These are phyloP conservation scores for Apiospora arundinis DNA, from an alignment of 2,329 filamentous ascomycete genomes.

Conservation along the genomic window DNA sequence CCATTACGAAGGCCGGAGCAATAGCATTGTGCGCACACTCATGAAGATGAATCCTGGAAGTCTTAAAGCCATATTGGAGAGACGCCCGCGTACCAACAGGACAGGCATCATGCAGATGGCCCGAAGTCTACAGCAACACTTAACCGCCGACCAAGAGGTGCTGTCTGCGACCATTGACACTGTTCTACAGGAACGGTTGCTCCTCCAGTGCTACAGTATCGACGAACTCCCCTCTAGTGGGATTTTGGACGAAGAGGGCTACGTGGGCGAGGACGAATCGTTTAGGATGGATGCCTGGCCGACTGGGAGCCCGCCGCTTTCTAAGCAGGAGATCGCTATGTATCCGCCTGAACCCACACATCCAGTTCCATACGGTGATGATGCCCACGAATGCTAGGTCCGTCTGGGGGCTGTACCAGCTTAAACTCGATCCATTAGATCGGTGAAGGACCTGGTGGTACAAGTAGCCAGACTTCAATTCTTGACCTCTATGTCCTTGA, in stretches of 20 bases:
- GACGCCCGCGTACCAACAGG: conserved; percentile 53
- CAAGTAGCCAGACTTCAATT: background rate
- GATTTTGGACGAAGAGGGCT: conserved; percentile 37
- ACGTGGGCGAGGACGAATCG: conserved; percentile 24
- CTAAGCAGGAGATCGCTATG: conserved; percentile 26
- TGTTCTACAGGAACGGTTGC: conserved; percentile 37
- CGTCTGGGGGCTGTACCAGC: background rate
- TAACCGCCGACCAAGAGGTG: conserved; percentile 47
- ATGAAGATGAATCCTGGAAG: conserved; percentile 57
- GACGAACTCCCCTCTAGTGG: conserved; percentile 32
- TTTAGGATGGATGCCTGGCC: conserved; percentile 31
- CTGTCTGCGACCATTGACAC: conserved; percentile 35
- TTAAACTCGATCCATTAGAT: background rate
- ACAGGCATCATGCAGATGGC: conserved; percentile 51
- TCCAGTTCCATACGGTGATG: conserved; percentile 34
- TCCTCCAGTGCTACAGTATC: conserved; percentile 27
- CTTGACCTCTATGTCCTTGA: background rate
- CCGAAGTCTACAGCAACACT: conserved; percentile 46
- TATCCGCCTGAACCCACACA: conserved; percentile 30
- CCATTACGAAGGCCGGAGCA: conserved; percentile 36
- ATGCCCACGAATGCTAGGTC: conserved; percentile 28
- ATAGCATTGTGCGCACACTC: conserved; percentile 43
- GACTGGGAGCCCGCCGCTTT: conserved; percentile 34
- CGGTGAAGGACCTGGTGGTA: background rate
- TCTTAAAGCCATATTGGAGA: conserved; percentile 56